These are phyloP conservation scores for Rugosomyces carneus DNA, from an alignment of 1,284 basidiomycete species.

Conservation along the genomic window DNA sequence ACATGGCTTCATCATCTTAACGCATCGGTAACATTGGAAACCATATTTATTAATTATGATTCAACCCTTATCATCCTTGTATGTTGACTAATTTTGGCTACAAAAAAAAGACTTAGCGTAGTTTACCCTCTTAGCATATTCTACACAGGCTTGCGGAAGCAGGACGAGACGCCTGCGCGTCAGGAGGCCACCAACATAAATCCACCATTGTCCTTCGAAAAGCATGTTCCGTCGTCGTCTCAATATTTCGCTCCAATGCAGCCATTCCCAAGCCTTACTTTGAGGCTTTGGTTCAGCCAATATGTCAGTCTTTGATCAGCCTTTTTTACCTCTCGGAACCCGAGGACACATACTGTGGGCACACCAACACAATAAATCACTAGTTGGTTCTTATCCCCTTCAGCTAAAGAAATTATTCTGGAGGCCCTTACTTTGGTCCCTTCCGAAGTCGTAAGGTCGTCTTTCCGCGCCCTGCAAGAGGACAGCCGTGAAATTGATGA, in stretches of 20 bases:
- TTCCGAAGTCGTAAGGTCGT: constrained; percentile 13
- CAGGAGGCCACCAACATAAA: neutral
- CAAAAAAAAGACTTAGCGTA: neutral
- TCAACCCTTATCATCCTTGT: constrained; percentile 9
- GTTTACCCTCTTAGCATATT: constrained; percentile 15
- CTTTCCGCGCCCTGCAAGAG: constrained; percentile 18
- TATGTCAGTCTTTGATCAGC: constrained; percentile 29
- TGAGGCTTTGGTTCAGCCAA: constrained; percentile 20
- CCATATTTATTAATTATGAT: constrained; percentile 4
- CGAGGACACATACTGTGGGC: constrained; percentile 23
- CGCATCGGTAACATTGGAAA: constrained; percentile 11
- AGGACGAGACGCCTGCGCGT: constrained; percentile 8
- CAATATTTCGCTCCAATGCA: constrained; percentile 17
- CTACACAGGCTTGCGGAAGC: constrained; percentile 15
- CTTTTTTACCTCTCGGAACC: constrained; percentile 29
- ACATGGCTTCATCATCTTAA: constrained; percentile 42
- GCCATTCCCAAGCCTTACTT: constrained; percentile 6
- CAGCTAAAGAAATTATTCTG: constrained; percentile 38
- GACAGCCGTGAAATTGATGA: constrained; percentile 18
- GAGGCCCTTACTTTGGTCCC: constrained; percentile 27
- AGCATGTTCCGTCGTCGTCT: constrained; percentile 19
- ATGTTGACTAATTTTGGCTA: neutral
- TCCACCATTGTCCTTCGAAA: constrained; percentile 18
- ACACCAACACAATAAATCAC: neutral
- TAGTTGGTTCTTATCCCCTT: neutral